Evolutionary conservation across 352 stramenopile species (phyloP).

Genomic region (Globisporangium orthogonon): DNA sequence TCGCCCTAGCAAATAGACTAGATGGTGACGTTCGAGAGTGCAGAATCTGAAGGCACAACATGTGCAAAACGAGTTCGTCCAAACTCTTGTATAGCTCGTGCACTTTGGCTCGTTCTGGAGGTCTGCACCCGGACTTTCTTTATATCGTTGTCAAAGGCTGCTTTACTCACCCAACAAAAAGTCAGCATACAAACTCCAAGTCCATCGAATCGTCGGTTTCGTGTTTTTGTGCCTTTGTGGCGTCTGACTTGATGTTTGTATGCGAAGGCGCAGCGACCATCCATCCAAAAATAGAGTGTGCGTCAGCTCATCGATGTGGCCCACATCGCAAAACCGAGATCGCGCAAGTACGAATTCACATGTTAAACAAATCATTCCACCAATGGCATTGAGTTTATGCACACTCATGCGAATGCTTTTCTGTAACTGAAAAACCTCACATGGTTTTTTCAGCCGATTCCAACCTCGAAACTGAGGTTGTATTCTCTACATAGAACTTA

Average conservation of each 20-base stretch:
- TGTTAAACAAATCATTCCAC: too few relatives aligned
- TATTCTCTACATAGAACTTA: neutral
- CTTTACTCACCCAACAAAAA: neutral
- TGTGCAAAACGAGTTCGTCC: too few relatives aligned
- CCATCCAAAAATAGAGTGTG: neutral
- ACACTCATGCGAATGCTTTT: too few relatives aligned
- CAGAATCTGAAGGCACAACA: too few relatives aligned
- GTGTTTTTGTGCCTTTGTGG: neutral
- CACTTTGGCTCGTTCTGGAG: neutral
- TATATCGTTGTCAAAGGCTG: neutral
- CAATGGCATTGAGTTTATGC: too few relatives aligned
- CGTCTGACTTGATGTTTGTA: neutral
- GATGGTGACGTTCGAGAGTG: too few relatives aligned
- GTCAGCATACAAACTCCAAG: neutral
- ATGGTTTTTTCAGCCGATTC: neutral
- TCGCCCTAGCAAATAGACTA: too few relatives aligned
- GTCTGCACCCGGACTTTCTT: too few relatives aligned
- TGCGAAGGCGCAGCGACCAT: neutral
- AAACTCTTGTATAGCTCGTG: neutral
- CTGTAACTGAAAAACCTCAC: neutral
- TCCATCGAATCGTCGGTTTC: neutral
- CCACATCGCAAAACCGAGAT: too few relatives aligned
- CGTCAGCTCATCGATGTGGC: too few relatives aligned
- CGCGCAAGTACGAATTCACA: neutral
- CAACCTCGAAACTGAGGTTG: neutral